A percentile compares a stretch with the other conserved stretches of the same genome.
phyloP scores from a whole-genome alignment of 768 basidiomycete species.

The Auricularia heimuer region DNA sequence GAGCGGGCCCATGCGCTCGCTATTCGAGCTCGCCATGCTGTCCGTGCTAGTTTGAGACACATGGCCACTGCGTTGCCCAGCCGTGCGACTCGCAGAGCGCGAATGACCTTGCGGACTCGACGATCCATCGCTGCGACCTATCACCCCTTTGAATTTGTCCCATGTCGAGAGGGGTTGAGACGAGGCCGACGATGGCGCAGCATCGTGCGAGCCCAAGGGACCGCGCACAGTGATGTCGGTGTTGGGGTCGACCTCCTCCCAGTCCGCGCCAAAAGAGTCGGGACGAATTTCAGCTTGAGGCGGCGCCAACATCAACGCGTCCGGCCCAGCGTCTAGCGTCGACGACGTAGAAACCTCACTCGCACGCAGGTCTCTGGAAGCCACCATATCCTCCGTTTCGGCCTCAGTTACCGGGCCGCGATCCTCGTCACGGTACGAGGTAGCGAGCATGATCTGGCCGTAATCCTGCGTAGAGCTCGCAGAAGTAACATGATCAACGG shows the following conservation, averaged over 20 bases:
- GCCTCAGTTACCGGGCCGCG: neutral
- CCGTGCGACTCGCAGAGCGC: neutral
- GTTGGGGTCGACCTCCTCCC: neutral
- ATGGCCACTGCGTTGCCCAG: neutral
- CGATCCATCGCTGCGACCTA: neutral
- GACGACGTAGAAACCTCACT: conserved; percentile 1
- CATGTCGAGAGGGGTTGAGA: neutral
- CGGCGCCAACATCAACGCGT: conserved; percentile 4
- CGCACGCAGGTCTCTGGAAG: neutral
- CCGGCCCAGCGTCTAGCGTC: neutral
- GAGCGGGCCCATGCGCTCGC: neutral
- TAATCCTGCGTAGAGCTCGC: neutral
- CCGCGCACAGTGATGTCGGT: neutral
- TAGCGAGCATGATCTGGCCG: neutral
- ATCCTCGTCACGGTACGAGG: neutral
- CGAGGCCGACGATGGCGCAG: neutral
- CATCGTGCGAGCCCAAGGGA: neutral
- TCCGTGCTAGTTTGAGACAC: neutral
- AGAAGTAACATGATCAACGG: neutral
- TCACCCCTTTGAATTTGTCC: neutral
- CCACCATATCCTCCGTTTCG: neutral
- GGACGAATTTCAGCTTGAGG: neutral
- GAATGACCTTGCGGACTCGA: neutral
- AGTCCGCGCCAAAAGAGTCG: neutral
- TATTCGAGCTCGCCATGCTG: neutral